phyloP scores from a whole-genome alignment of 2,329 filamentous ascomycete species.

The Lachnellula subtilissima region DNA sequence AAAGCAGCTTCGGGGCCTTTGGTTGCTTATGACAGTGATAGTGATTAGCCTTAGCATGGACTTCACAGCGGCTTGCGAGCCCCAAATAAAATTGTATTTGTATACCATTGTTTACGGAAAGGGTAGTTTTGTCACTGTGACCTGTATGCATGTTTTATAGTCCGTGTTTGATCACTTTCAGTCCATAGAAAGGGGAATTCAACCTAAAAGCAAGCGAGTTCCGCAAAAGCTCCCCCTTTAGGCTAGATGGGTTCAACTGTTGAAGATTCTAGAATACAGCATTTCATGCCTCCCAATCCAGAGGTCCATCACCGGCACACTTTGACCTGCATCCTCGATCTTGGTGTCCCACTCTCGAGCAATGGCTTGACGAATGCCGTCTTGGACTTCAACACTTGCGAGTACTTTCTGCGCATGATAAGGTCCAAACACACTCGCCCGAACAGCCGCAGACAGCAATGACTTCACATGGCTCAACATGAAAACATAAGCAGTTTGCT shows the following conservation, averaged over 20 bases:
- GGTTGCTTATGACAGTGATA: slow-evolving; percentile 86
- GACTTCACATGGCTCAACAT: slow-evolving; percentile 73
- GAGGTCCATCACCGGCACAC: slow-evolving; percentile 71
- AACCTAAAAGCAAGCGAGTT: too few relatives aligned
- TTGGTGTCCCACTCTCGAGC: slow-evolving; percentile 53
- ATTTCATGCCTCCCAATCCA: slow-evolving; percentile 81
- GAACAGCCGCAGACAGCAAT: slow-evolving; percentile 69
- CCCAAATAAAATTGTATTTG: not conserved
- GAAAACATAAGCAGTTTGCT: slow-evolving; percentile 69
- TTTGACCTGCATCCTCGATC: slow-evolving; percentile 67
- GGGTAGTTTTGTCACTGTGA: not conserved
- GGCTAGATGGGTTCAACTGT: slow-evolving; percentile 51
- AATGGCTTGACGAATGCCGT: slow-evolving; percentile 53
- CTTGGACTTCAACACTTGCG: slow-evolving; percentile 54
- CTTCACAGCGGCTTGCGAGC: not conserved
- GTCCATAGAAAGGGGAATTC: too few relatives aligned
- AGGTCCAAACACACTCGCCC: slow-evolving; percentile 73
- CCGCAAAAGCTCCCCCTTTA: not conserved
- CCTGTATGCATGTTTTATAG: not conserved
- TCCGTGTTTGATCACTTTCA: too few relatives aligned
- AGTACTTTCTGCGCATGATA: slow-evolving; percentile 74
- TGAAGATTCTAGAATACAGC: slow-evolving; percentile 81
- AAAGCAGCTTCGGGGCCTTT: slow-evolving; percentile 62
- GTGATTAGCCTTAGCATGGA: slow-evolving; percentile 46
- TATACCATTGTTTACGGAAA: not conserved